Base-by-base conservation (phyloP, 1,139 yeast species). In the Blastobotrys petasosporus region DNA sequence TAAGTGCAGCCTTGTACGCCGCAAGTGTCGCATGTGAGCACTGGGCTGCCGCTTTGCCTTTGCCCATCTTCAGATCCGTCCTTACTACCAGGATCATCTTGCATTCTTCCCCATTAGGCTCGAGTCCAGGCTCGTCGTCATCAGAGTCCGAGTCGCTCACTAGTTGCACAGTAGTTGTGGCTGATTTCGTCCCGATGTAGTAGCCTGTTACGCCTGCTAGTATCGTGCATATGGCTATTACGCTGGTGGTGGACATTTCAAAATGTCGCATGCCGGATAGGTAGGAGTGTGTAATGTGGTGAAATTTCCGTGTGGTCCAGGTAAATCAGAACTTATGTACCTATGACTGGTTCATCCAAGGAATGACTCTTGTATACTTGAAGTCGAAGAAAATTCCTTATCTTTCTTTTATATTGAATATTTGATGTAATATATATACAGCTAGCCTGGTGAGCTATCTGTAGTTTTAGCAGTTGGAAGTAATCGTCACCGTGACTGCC, bases 21-120 rank as follows among this genome's bases (percentile, higher is more conserved):
- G 94, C 92, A 40, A 92, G 73, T 0, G 98, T 94, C n/a, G 98
- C 98, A 68, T 92, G 99, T 44, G 88, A 83, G 64, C 97, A 90
- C 64, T 92, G 99, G 1, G 98, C 98, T 1, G 97, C 97, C 1
- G 86, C 85, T 63, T 94, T 94, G 32, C 98, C 98, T 66, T 87
- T 88, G 39, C 85, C 82, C 98, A 92, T 92, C 46, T 80, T 82
- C 53, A 92, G 70, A 63, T 92, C 98, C 38, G 84, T 86, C 50
- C 98, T 79, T 1, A 92, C 90, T 1, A 88, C 79, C 33, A 94
- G 70, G 0, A 94, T 88, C 95, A 92, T 84, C 54, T 88, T 73
- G 37, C 85, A 90, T 63, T 85, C 95, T 3, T 61, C 65, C 86
- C 92, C 2, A 80, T 85, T 15, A 80, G 68, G 51, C 2, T 54